These are phyloP conservation scores for Grifola frondosa DNA, from an alignment of 1,284 basidiomycete species.

Conservation along the genomic window DNA sequence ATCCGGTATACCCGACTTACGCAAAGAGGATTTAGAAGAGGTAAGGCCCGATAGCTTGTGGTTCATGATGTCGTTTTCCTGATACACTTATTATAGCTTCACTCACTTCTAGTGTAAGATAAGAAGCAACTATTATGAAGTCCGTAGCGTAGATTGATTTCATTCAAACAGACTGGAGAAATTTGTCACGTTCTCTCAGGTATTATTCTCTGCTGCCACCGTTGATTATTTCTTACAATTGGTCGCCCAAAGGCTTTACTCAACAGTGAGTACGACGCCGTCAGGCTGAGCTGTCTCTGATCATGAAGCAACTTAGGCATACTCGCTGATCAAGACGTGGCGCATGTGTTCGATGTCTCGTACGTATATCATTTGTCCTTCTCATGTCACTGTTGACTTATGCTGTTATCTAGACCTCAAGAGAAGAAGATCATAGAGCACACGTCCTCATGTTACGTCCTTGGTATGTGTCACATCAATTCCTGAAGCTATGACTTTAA, in stretches of 20 bases:
- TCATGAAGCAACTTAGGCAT: constrained; percentile 40
- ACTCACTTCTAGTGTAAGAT: constrained; percentile 55
- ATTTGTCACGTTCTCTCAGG: constrained; percentile 63
- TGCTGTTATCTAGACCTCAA: constrained; percentile 40
- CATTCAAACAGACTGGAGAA: constrained; percentile 53
- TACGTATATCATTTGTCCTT: constrained; percentile 31
- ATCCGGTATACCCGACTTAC: constrained; percentile 26
- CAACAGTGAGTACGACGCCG: constrained; percentile 41
- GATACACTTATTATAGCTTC: constrained; percentile 37
- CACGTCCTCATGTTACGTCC: constrained; percentile 59
- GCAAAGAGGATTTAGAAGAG: constrained; percentile 44
- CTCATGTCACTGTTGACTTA: neutral
- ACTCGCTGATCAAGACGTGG: constrained; percentile 44
- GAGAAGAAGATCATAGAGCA: constrained; percentile 67
- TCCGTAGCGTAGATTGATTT: too few species aligned
- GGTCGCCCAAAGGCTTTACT: constrained; percentile 44
- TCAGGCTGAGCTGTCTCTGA: constrained; percentile 1
- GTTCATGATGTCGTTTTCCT: neutral
- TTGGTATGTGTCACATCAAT: constrained; percentile 37
- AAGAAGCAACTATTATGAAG: neutral
- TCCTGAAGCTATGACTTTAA: neutral
- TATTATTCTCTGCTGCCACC: constrained; percentile 23
- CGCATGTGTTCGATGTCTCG: constrained; percentile 56
- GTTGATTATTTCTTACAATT: neutral
- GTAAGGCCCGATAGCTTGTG: too few species aligned